These are phyloP conservation scores for Rhynchospora breviuscula DNA, from an alignment of 176 grass and related monocot species.

Conservation along the genomic window DNA sequence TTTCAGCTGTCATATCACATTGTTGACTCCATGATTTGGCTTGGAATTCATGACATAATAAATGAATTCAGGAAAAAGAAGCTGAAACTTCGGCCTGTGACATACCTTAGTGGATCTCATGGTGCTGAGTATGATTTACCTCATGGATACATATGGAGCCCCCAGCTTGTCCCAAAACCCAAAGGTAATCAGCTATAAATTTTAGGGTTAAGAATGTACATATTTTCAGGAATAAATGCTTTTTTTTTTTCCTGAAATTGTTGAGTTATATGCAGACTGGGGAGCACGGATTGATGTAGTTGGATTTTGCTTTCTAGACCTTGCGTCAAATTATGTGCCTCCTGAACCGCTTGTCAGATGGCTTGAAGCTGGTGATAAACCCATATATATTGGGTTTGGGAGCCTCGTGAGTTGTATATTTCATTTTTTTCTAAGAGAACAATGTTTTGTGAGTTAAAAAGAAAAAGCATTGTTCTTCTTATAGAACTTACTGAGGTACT, in stretches of 20 bases:
- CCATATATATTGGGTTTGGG: slow-evolving; percentile 91
- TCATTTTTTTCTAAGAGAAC: background rate
- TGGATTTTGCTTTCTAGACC: slow-evolving; percentile 98
- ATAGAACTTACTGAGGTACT: background rate
- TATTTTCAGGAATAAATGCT: background rate
- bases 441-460: background rate
- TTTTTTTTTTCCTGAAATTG: slow-evolving; percentile 2
- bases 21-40: slow-evolving; percentile 98
- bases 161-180: slow-evolving; percentile 89
- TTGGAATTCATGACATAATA: slow-evolving; percentile 97
- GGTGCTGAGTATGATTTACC: slow-evolving; percentile 71
- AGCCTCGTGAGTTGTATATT: slow-evolving; percentile 73
- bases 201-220: slow-evolving; percentile 25
- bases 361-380: slow-evolving; percentile 82
- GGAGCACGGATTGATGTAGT: slow-evolving; percentile 89
- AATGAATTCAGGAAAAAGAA: slow-evolving; percentile 98
- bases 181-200: slow-evolving; percentile 50
- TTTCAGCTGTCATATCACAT: slow-evolving; percentile 94
- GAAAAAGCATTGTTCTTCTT: no score
- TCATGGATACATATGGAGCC: slow-evolving; percentile 97
- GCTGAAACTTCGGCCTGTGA: slow-evolving; percentile 86
- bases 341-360: slow-evolving; percentile 77
- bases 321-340: slow-evolving; percentile 83
- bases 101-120: slow-evolving; percentile 79
- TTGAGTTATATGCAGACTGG: slow-evolving; percentile 59